Evolutionary conservation across 2,329 filamentous ascomycete species (phyloP).

Genomic region (Phialophora chinensis): DNA sequence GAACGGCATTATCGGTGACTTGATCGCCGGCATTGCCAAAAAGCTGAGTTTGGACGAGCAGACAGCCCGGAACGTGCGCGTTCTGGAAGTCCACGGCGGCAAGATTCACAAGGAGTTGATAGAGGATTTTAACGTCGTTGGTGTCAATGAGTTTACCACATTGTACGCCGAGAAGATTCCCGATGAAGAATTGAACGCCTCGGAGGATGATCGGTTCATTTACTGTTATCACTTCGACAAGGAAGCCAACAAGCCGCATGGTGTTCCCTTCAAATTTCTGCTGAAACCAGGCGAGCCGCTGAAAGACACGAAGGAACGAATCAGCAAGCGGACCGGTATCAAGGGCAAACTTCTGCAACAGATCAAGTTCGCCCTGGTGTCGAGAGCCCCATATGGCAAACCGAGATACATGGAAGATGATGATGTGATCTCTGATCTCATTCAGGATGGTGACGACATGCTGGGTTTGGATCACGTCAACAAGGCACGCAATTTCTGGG

Average conservation of each 20-base stretch:
- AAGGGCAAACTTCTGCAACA: conserved; percentile 99
- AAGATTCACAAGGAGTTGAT: conserved; percentile 82
- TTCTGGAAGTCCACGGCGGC: conserved; percentile 82
- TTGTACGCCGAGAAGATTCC: conserved; percentile 83
- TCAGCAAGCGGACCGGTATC: conserved; percentile 89
- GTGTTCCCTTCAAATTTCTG: conserved; percentile 88
- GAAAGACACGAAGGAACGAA: conserved; percentile 88
- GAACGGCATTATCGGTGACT: conserved; percentile 77
- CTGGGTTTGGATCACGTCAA: conserved; percentile 71
- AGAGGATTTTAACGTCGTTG: conserved; percentile 73
- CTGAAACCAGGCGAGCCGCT: conserved; percentile 85
- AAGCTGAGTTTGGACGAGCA: conserved; percentile 82
- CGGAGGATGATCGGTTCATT: conserved; percentile 72
- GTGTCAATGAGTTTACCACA: conserved; percentile 82
- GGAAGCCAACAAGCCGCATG: conserved; percentile 82
- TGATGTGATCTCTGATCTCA: conserved; percentile 57
- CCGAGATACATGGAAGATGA: conserved; percentile 84
- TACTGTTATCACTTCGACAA: conserved; percentile 91
- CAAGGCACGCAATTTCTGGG: conserved; percentile 65
- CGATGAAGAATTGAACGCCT: conserved; percentile 66
- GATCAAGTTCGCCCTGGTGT: conserved; percentile 89
- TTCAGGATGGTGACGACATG: conserved; percentile 76
- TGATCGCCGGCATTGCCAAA: conserved; percentile 76
- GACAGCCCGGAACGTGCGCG: conserved; percentile 71
- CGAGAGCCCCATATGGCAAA: conserved; percentile 73